Percentiles rank a stretch among this genome's conserved stretches.
Evolutionary conservation across 768 basidiomycete genomes (phyloP).

Genomic region (Xerocomus potaroensis): DNA sequence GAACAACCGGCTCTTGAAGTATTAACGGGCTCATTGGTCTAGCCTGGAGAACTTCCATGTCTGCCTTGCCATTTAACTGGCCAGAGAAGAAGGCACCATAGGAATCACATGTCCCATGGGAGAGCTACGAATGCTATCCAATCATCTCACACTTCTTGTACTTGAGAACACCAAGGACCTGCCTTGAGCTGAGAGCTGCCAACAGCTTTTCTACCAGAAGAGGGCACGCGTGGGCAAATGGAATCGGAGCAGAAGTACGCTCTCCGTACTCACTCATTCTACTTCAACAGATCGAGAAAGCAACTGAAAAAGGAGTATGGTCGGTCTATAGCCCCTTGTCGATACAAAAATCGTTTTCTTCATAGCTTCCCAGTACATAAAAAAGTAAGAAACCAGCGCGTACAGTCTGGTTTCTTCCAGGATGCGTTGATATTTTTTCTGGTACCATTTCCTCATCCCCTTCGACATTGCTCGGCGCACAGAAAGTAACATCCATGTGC

Average conservation of each 20-base stretch:
- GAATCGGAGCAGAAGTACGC: slow-evolving; percentile 52
- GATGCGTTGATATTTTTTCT: slow-evolving; percentile 4
- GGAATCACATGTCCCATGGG: neutral
- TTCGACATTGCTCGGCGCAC: slow-evolving; percentile 61
- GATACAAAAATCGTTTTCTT: neutral
- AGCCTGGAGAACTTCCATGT: neutral
- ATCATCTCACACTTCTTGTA: no score
- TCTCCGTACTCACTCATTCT: neutral
- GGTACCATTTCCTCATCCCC: slow-evolving; percentile 63
- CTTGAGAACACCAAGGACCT: no score
- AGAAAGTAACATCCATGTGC: slow-evolving; percentile 48
- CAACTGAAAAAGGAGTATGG: slow-evolving; percentile 67
- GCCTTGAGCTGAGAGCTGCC: no score
- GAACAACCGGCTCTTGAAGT: slow-evolving; percentile 4
- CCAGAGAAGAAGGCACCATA: neutral
- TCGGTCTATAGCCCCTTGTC: neutral
- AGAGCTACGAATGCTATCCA: no score
- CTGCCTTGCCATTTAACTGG: neutral
- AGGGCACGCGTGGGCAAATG: slow-evolving; percentile 43
- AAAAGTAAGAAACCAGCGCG: slow-evolving; percentile 41
- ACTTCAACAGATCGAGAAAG: slow-evolving; percentile 48
- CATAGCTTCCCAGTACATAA: slow-evolving; percentile 51
- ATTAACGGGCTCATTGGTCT: neutral
- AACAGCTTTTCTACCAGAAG: no score
- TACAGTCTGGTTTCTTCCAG: slow-evolving; percentile 3